These are phyloP conservation scores for Suhomyces kunorum DNA, from an alignment of 1,139 yeast species.

Conservation along the genomic window DNA sequence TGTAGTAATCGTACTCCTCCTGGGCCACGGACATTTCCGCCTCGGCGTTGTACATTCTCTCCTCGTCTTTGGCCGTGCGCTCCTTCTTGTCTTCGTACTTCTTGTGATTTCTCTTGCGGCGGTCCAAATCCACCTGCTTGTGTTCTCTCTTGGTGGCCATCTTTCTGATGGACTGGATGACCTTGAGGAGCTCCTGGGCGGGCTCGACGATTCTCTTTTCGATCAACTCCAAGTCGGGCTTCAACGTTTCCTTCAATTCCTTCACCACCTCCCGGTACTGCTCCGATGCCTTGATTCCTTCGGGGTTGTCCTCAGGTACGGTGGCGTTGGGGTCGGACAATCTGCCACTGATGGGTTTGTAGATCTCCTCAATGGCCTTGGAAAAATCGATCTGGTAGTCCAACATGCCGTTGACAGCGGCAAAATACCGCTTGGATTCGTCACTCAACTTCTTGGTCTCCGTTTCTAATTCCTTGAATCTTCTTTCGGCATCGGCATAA, in stretches of 20 bases:
- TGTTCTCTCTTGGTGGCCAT: conserved; percentile 96
- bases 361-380: conserved; percentile 90
- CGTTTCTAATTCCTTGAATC: conserved; percentile 86
- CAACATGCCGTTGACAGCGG: conserved; percentile 91
- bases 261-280: conserved; percentile 85
- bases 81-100: conserved; percentile 84
- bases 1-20: conserved; percentile 94
- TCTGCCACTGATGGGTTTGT: conserved; percentile 93
- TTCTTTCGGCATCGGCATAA: conserved; percentile 90
- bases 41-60: conserved; percentile 82
- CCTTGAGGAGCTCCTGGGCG: conserved; percentile 83
- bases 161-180: conserved; percentile 80
- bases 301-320: conserved; percentile 90
- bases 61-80: conserved; percentile 84
- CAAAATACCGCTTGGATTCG: conserved; percentile 85
- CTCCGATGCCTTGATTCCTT: conserved; percentile 92
- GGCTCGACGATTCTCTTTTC: conserved; percentile 89
- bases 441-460: conserved; percentile 89
- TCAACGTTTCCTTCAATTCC: conserved; percentile 79
- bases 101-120: conserved; percentile 67
- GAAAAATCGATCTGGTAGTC: conserved; percentile 92
- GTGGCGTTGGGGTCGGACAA: conserved; percentile 85
- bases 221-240: conserved; percentile 91
- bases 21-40: conserved; percentile 88
- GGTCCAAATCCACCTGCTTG: conserved; percentile 90